Evolutionary conservation across 495 filamentous ascomycete genomes (phyloP).

Genomic region (Bacidia gigantensis): DNA sequence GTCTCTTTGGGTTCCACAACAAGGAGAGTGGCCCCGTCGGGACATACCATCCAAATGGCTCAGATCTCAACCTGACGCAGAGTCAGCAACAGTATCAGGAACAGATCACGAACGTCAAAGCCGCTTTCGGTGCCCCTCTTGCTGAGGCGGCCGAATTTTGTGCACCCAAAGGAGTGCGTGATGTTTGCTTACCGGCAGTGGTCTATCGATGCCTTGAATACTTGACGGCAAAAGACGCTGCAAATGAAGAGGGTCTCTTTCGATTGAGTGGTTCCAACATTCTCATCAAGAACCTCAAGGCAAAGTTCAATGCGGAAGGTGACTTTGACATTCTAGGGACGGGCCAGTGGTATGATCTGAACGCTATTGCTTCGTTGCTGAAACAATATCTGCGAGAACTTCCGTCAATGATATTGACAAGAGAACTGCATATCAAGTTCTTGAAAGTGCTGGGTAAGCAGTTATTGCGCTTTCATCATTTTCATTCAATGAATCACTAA

Average conservation of each 20-base stretch:
- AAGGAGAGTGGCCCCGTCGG: slow-evolving; percentile 48
- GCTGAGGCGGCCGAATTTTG: slow-evolving; percentile 76
- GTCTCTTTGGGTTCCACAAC: slow-evolving; percentile 81
- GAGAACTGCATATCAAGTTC: slow-evolving; percentile 83
- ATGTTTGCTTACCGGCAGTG: slow-evolving; percentile 74
- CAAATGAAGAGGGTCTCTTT: slow-evolving; percentile 89
- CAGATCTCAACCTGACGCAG: slow-evolving; percentile 23
- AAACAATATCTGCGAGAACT: slow-evolving; percentile 91
- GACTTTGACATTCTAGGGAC: slow-evolving; percentile 78
- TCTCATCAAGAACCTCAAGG: slow-evolving; percentile 78
- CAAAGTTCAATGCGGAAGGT: slow-evolving; percentile 86
- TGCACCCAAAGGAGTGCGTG: slow-evolving; percentile 50
- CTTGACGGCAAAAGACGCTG: slow-evolving; percentile 68
- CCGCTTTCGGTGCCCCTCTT: slow-evolving; percentile 77
- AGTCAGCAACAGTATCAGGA: slow-evolving; percentile 29
- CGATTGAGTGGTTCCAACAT: slow-evolving; percentile 87
- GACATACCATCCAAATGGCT: slow-evolving; percentile 27
- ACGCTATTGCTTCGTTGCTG: slow-evolving; percentile 86
- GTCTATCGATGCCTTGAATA: slow-evolving; percentile 96
- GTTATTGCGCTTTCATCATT: too few relatives aligned
- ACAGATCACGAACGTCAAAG: slow-evolving; percentile 44
- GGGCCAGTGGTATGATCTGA: slow-evolving; percentile 84
- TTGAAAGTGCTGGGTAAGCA: slow-evolving; percentile 64
- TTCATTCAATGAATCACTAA: slow-evolving; percentile 1
- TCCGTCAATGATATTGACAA: slow-evolving; percentile 77